Conservation (phyloP, 305 asterid genomes). For the Fraxinus greggii region DNA sequence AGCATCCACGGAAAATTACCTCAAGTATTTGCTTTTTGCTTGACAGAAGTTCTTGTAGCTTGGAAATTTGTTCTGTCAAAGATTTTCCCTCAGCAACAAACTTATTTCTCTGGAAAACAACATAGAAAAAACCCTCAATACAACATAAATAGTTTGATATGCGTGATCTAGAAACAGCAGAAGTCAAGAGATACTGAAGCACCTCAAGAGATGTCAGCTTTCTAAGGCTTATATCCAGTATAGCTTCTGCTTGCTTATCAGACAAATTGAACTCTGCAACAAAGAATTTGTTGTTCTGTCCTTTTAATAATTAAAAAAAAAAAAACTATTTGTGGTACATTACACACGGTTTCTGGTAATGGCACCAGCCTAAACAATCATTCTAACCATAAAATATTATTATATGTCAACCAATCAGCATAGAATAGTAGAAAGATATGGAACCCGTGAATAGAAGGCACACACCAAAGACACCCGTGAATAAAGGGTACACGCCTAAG, state of each 20-base stretch:
- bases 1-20: slow-evolving; percentile 42
- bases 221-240: slow-evolving; percentile 93
- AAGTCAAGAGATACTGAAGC: slow-evolving; percentile 30
- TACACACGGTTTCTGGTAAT: background rate
- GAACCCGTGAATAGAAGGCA: background rate
- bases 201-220: slow-evolving; percentile 93
- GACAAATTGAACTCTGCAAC: slow-evolving; percentile 74
- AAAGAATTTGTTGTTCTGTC: slow-evolving; percentile 12
- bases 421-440: background rate
- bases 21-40: slow-evolving; percentile 72
- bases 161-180: slow-evolving; percentile 12
- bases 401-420: background rate
- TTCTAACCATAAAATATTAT: background rate
- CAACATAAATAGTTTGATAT: slow-evolving; percentile 14
- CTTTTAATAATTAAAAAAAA: background rate
- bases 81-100: slow-evolving; percentile 76
- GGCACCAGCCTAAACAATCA: background rate
- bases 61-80: slow-evolving; percentile 66
- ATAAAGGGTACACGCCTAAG: background rate
- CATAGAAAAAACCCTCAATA: slow-evolving; percentile 19
- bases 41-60: slow-evolving; percentile 79
- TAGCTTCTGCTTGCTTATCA: slow-evolving; percentile 96
- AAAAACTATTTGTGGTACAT: background rate
- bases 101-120: slow-evolving; percentile 74
- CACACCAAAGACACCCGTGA: background rate